phyloP scores from a whole-genome alignment of 2,329 filamentous ascomycete genomes.

The Penicillium sp. region DNA sequence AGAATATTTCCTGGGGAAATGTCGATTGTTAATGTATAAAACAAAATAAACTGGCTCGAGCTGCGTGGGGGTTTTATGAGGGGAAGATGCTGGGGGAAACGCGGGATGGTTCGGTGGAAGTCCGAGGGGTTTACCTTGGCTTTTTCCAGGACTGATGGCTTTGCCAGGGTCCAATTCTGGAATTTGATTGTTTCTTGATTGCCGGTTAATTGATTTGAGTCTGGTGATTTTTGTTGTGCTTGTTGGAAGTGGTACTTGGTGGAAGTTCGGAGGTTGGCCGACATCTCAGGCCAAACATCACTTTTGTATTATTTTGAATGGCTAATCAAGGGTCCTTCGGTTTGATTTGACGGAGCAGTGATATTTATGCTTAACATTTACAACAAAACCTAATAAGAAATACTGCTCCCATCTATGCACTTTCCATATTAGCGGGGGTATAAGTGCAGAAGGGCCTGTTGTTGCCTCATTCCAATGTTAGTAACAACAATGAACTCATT shows the following conservation, averaged over 20 bases:
- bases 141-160: not conserved
- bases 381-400: not conserved
- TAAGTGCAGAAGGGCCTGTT: not conserved
- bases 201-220: not conserved
- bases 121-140: slow-evolving; percentile 13
- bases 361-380: not conserved
- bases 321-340: not conserved
- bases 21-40: not conserved
- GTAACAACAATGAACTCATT: not conserved
- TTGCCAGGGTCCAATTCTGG: not conserved
- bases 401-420: not conserved
- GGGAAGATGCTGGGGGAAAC: slow-evolving; percentile 19
- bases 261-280: not conserved
- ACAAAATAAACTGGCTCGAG: not conserved
- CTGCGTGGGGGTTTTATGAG: slow-evolving; percentile 16
- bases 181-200: not conserved
- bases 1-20: not conserved
- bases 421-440: not conserved
- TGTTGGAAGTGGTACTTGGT: not conserved
- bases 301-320: not conserved
- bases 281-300: not conserved
- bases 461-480: not conserved
- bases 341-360: not conserved
- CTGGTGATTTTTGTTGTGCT: not conserved
- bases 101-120: slow-evolving; percentile 21